Base-by-base conservation (phyloP, 2,329 filamentous ascomycete species). In the Lanzia echinophila region DNA sequence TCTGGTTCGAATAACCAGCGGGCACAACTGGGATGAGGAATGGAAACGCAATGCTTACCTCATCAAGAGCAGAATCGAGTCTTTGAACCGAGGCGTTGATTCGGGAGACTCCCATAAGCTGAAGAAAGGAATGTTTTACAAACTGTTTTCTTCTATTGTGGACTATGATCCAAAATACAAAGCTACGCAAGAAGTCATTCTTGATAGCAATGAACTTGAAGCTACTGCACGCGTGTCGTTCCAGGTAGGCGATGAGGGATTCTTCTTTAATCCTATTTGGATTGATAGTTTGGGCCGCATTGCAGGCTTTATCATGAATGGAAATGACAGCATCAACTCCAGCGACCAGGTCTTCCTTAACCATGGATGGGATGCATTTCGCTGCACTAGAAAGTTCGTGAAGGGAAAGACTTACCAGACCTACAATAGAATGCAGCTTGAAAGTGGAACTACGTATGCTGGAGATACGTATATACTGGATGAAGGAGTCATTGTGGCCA, bases 41-140 rank as follows among this genome's bases (percentile, higher is more conserved):
- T 48, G 46, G 46, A 32, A 31, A 17, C 46, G 46, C 3, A 48
- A 48, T 24, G 12, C 46, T 24, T 39, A 41, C 11, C 20, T 48
- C 28, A 20, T 48, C 33, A 48, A 48, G 15, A 36, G n/a, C 10
- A 39, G 46, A 12, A 41, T 48, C 38, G 34, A 49, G 2, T n/a
- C 19, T 28, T 32, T 56, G 20, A 32, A 24, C 13, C n/a, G 52
- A 24, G 53, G 53, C 15, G 41, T 52, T 22, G 44, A 22, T 12
- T 28, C 19, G n/a, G 43, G 38, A 41, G 24, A n/a, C 13, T 51
- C 53, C 3, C 52, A 86, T 67, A 31, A 47, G 31, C n/a, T 47
- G 3, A 19, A 15, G 12, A 33, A 17, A 12, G 84, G 84, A 34
- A 11, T 89, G 72, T 84, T 84, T n/a, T 92, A 92, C 77, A 90